Conservation (phyloP, 2,329 filamentous ascomycete species). For the Dactylellina leptospora region DNA sequence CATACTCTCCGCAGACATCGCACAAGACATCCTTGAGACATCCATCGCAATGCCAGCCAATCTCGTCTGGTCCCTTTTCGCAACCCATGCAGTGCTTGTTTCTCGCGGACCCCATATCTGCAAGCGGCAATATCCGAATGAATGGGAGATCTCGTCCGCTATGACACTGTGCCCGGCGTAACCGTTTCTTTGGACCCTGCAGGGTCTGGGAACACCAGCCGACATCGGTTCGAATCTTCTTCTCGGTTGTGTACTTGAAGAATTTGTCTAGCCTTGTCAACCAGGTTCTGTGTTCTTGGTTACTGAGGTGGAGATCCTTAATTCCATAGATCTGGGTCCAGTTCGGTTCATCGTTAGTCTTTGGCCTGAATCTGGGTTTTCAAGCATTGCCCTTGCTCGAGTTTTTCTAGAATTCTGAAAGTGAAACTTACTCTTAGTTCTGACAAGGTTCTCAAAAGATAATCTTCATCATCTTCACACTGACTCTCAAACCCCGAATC, state of each 20-base stretch:
- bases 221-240: constrained; percentile 39
- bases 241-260: constrained; percentile 39
- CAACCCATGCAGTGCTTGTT: constrained; percentile 30
- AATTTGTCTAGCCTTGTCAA: constrained; percentile 33
- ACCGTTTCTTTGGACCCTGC: constrained; percentile 43
- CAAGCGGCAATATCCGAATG: constrained; percentile 36
- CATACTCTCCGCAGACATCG: constrained; percentile 47
- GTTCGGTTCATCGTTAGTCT: neutral
- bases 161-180: constrained; percentile 34
- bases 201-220: constrained; percentile 51
- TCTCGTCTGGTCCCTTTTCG: constrained; percentile 38
- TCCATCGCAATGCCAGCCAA: constrained; percentile 46
- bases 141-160: constrained; percentile 40
- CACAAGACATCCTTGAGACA: constrained; percentile 49
- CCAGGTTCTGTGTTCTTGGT: constrained; percentile 31
- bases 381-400: neutral
- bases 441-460: constrained; percentile 13
- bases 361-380: no score
- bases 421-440: constrained; percentile 32
- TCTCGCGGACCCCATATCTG: constrained; percentile 39
- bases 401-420: neutral
- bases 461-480: constrained; percentile 39
- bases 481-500: constrained; percentile 50
- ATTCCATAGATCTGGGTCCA: constrained; percentile 38
- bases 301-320: constrained; percentile 21